Evolutionary conservation across 805 yeast genomes (phyloP).

Genomic region (Suhomyces prunicola): DNA sequence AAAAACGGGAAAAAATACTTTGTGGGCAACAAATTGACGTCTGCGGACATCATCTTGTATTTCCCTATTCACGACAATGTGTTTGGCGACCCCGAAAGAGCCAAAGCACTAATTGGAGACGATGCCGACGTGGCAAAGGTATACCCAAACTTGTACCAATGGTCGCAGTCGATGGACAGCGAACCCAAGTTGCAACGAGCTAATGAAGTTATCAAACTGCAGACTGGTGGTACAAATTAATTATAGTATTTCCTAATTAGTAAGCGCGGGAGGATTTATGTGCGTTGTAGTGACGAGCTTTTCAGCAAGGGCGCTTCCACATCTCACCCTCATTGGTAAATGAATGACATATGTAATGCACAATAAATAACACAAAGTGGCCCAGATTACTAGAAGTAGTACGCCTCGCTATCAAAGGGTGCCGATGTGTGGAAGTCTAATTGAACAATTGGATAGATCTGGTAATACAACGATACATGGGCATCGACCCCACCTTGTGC

Average conservation of each 20-base stretch:
- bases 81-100: slow-evolving; percentile 8
- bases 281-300: not conserved
- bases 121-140: slow-evolving; percentile 4
- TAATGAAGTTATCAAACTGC: slow-evolving; percentile 5
- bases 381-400: not conserved
- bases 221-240: not conserved
- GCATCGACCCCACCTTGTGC: not conserved
- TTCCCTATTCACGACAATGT: slow-evolving; percentile 29
- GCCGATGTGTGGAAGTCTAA: not conserved
- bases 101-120: not conserved
- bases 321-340: not conserved
- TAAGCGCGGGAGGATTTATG: not conserved
- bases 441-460: not conserved
- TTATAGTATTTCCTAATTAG: not conserved
- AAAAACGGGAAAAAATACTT: slow-evolving; percentile 17
- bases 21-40: slow-evolving; percentile 36
- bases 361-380: not conserved
- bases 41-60: slow-evolving; percentile 37
- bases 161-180: slow-evolving; percentile 16
- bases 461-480: not conserved
- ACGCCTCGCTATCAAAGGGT: not conserved
- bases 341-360: not conserved
- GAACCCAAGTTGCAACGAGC: slow-evolving; percentile 15
- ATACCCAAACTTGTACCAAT: slow-evolving; percentile 23
- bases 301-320: not conserved